These are phyloP conservation scores for Epichloe bromicola DNA, from an alignment of 2,329 filamentous ascomycete genomes.

Conservation along the genomic window DNA sequence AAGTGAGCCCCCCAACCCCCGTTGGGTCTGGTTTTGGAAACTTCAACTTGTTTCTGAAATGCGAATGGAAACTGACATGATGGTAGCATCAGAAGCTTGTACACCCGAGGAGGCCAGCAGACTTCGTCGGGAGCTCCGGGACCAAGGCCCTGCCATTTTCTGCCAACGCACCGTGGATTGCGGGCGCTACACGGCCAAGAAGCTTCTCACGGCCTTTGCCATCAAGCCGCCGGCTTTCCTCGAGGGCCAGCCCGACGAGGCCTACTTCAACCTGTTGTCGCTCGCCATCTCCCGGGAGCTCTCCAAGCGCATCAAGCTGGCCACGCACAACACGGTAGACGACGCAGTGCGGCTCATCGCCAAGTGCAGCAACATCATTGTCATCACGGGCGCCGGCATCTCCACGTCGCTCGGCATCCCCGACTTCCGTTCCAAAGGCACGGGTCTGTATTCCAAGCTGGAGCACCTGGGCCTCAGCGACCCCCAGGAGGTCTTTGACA, in stretches of 20 bases:
- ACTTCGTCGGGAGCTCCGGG: conserved; percentile 58
- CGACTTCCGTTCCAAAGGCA: conserved; percentile 89
- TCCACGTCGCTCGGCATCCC: conserved; percentile 94
- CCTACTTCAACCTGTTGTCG: conserved; percentile 62
- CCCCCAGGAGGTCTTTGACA: conserved; percentile 88
- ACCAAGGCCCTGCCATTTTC: conserved; percentile 67
- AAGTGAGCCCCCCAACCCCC: background rate
- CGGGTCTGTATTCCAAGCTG: conserved; percentile 78
- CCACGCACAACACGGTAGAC: conserved; percentile 70
- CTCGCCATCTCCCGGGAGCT: conserved; percentile 71
- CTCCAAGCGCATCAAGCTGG: conserved; percentile 66
- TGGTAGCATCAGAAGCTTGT: conserved; percentile 34
- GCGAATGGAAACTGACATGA: conserved; percentile 11
- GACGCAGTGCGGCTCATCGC: conserved; percentile 72
- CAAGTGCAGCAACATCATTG: conserved; percentile 70
- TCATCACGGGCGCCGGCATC: conserved; percentile 91
- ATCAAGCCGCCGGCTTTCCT: conserved; percentile 63
- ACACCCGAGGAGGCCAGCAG: conserved; percentile 54
- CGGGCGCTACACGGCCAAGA: conserved; percentile 62
- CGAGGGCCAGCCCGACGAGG: conserved; percentile 52
- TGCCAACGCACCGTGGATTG: conserved; percentile 57
- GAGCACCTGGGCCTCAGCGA: conserved; percentile 65
- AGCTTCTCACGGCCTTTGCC: conserved; percentile 76
- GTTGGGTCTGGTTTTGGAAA: too few species aligned
- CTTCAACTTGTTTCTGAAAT: background rate